These are phyloP conservation scores for Miamiensis avidus DNA, from an alignment of 169 alveolate species.

Conservation along the genomic window DNA sequence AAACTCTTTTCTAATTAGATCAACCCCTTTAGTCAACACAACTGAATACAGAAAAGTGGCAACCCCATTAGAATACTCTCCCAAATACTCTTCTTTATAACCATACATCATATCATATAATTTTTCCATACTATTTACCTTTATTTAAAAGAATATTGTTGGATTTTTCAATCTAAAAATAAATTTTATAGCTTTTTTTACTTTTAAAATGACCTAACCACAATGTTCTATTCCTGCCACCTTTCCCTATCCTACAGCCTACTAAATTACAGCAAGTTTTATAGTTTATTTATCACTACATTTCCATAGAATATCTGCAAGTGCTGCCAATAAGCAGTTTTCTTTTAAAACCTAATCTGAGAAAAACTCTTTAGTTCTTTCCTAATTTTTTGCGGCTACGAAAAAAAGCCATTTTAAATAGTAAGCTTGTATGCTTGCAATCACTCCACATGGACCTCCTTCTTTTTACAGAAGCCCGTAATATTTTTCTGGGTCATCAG, in stretches of 20 bases:
- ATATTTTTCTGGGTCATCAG: conserved; percentile 33
- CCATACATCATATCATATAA: conserved; percentile 33
- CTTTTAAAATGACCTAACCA: background rate
- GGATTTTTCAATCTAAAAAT: too few species aligned
- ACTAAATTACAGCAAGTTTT: conserved; percentile 28
- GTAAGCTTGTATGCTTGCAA: conserved; percentile 57
- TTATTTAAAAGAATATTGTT: background rate
- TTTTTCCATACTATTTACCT: conserved; percentile 12
- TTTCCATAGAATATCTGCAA: conserved; percentile 51
- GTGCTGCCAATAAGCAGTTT: conserved; percentile 57
- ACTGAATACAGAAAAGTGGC: conserved; percentile 52
- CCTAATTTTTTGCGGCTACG: conserved; percentile 5
- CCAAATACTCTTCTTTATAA: conserved; percentile 24
- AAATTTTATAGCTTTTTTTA: too few species aligned
- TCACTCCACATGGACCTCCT: conserved; percentile 72
- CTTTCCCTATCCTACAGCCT: background rate
- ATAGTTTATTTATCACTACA: conserved; percentile 18
- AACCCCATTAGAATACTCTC: conserved; percentile 45
- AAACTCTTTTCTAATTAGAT: conserved; percentile 44
- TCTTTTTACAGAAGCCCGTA: conserved; percentile 63
- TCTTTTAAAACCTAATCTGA: conserved; percentile 25
- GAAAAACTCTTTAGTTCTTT: background rate
- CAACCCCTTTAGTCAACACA: conserved; percentile 52
- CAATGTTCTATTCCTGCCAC: conserved; percentile 40
- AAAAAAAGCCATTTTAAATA: conserved; percentile 52